Base-by-base conservation (phyloP, 768 basidiomycete genomes). In the Suillus spraguei region DNA sequence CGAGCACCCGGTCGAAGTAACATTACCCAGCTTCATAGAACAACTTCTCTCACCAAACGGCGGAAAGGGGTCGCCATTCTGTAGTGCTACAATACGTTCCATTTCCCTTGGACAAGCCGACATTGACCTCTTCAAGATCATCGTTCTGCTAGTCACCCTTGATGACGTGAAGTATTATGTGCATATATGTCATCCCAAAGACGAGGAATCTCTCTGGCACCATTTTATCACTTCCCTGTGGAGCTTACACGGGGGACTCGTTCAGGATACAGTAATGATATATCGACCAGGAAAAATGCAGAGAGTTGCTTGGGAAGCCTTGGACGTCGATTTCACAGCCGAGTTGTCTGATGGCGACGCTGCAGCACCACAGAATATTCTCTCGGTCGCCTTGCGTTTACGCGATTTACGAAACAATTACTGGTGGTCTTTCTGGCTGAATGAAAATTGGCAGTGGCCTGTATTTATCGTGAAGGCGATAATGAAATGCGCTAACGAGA, bases 1-100 rank as follows among this genome's bases (percentile, higher is more conserved):
- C 22, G 55, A 39, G 55, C 38, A 38, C 22, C 55, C 55, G 5
- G 22, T 24, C 36, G 36, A 56, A 56, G 22, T 56, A 9, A 11
- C 36, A 20, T 8, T 56, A 9, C 17, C 55, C 5, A 17, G 17
- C 9, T 56, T 56, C 55, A 24, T 56, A 56, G 55, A 56, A 39
- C 55, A 56, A 56, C 36, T 56, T 56, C 55, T 56, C 16, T 56
- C 55, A 24, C 55, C 36, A 24, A 56, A 56, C 54, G 4, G 36
- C 1, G 36, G 54, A 1, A 24, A 28, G 39, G 55, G 22, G 5
- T 56, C 55, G 16, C 38, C 36, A 28, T 56, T 56, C 10, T 39
- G 55, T 5, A 39, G 24, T 3, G 55, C 55, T 56, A 56, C 4
- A 5, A 56, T 56, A 28, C 38, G 38, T 16, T 56, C 55, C 17